Percentiles rank a stretch among this genome's conserved stretches.
Conservation (phyloP, 257 asterid species). For the Salvia splendens region DNA sequence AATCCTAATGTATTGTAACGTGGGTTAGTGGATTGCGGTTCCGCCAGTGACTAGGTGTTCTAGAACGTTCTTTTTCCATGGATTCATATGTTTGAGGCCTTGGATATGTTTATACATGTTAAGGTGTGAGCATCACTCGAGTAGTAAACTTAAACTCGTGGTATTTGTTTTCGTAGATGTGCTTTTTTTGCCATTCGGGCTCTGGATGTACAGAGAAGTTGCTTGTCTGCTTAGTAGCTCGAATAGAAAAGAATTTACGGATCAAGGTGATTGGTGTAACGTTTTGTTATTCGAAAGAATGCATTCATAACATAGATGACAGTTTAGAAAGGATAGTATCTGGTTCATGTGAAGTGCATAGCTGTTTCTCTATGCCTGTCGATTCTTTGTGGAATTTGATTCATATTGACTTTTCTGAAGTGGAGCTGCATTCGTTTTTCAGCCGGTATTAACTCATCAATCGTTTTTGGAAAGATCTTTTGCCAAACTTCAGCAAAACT, state of each 20-base stretch:
- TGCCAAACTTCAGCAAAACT: slow-evolving; percentile 22
- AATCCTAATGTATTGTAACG: background rate
- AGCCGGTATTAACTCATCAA: background rate
- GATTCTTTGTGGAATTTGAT: background rate
- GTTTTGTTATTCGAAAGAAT: background rate
- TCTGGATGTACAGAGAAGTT: background rate
- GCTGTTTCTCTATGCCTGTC: background rate
- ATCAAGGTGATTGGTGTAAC: background rate
- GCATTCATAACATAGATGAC: background rate
- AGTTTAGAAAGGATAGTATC: no score
- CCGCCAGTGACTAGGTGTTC: background rate
- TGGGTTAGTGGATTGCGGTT: background rate
- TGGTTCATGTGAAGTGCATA: background rate
- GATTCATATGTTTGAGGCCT: background rate
- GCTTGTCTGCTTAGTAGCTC: background rate
- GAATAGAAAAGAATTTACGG: background rate
- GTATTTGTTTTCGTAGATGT: background rate
- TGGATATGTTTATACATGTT: no score
- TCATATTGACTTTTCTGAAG: slow-evolving; percentile 6
- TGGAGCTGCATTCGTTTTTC: slow-evolving; percentile 12
- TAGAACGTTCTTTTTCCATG: background rate
- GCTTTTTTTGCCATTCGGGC: background rate
- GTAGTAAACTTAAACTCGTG: background rate
- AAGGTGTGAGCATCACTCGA: no score
- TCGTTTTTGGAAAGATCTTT: slow-evolving; percentile 3